A percentile compares a stretch with the other conserved stretches of the same genome.
Conservation (phyloP, 495 filamentous ascomycete species). For the Penicillium salamii region DNA sequence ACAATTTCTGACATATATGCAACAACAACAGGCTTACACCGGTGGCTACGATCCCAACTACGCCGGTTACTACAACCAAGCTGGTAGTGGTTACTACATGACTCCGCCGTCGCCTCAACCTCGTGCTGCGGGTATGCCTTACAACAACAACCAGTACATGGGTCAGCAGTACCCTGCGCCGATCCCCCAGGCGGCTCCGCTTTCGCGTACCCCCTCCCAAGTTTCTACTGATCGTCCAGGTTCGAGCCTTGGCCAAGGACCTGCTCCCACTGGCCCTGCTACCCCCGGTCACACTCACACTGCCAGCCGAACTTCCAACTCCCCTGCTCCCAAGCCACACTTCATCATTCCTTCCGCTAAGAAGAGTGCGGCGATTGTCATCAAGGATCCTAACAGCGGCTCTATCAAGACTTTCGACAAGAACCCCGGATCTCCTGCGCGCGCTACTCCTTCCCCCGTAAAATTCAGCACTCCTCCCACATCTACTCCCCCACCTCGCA, state of each 20-base stretch:
- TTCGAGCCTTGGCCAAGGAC: constrained; percentile 72
- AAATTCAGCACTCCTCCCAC: constrained; percentile 64
- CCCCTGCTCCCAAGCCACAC: constrained; percentile 45
- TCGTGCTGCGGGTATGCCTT: constrained; percentile 52
- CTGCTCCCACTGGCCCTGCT: constrained; percentile 56
- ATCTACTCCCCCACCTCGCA: constrained; percentile 58
- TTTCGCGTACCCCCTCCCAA: constrained; percentile 83
- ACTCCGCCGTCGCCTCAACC: constrained; percentile 49
- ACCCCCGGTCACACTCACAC: constrained; percentile 58
- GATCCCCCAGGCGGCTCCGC: constrained; percentile 57
- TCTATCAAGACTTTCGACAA: constrained; percentile 58
- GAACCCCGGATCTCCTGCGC: constrained; percentile 53
- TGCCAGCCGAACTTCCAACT: constrained; percentile 54
- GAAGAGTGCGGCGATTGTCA: constrained; percentile 67
- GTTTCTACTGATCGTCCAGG: constrained; percentile 73
- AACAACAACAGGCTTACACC: constrained; percentile 52
- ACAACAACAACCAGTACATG: constrained; percentile 44
- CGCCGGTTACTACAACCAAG: constrained; percentile 38
- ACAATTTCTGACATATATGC: constrained; percentile 64
- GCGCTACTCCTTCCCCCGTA: constrained; percentile 54
- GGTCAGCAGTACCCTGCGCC: constrained; percentile 15
- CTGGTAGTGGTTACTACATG: constrained; percentile 36
- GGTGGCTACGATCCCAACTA: constrained; percentile 49
- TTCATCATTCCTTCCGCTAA: constrained; percentile 57
- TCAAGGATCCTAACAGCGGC: constrained; percentile 76